These are phyloP conservation scores for Hericium rajendrae DNA, from an alignment of 768 basidiomycete genomes.

Conservation along the genomic window DNA sequence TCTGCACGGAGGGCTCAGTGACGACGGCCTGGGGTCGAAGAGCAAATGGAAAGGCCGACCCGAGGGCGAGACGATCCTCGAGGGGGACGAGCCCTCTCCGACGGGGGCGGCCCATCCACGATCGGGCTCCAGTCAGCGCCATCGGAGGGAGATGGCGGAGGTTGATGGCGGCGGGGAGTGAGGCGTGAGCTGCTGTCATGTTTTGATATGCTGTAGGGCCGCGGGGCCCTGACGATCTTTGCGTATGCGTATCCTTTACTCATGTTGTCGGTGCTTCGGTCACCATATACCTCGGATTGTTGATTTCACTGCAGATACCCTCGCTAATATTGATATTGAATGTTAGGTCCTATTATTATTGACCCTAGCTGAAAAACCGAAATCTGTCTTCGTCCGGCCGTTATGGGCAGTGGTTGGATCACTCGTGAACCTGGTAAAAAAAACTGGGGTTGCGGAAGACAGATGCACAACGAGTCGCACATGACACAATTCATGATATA, in stretches of 20 bases:
- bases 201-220: neutral
- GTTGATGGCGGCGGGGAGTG: neutral
- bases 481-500: too few relatives aligned
- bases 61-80: constrained; percentile 37
- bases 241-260: neutral
- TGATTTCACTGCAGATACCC: neutral
- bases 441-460: too few relatives aligned
- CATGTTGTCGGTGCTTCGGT: neutral
- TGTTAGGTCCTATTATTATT: neutral
- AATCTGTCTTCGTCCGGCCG: too few relatives aligned
- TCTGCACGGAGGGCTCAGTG: constrained; percentile 23
- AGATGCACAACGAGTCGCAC: too few relatives aligned
- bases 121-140: neutral
- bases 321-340: neutral
- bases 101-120: neutral
- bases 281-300: neutral
- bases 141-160: neutral
- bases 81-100: constrained; percentile 23
- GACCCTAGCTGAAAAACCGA: neutral
- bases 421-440: too few relatives aligned
- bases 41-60: constrained; percentile 31
- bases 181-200: neutral
- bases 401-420: too few relatives aligned
- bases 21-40: constrained; percentile 16
- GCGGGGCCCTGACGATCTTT: neutral